Base-by-base conservation (phyloP, 2,329 filamentous ascomycete genomes). In the Penicillium sp. region DNA sequence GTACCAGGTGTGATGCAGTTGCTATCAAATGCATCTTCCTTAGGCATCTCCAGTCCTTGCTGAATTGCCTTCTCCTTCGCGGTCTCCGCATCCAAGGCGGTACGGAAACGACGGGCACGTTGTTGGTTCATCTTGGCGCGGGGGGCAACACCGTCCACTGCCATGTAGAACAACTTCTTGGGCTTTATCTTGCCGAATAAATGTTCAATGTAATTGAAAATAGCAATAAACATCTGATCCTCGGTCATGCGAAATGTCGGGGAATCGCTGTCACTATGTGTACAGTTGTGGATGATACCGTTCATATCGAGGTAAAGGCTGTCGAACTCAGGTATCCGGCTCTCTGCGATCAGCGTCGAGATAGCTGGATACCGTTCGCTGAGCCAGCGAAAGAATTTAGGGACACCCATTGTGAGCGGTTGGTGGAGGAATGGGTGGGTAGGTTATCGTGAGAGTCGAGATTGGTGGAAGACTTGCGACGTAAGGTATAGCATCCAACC, bases 81-180 rank as follows among this genome's bases (percentile, higher is more conserved):
- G 63, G 85, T 83, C 73, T 99, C 94, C 53, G 85, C 89, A 69
- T 99, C 95, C 47, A 97, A 80, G 39, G 94, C 94, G 22, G 94
- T 97, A 68, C 94, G 86, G 75, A 99, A 99, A 71, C 94, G 88
- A 68, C 94, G 88, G 53, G 94, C 89, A 65, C 94, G 90, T 78
- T 99, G 94, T 76, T 99, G 94, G 75, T 99, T 99, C 94, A 99
- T 99, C 82, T 99, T 99, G 65, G 94, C 94, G 67, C 94, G 89
- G 16, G 94, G 95, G 21, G 94, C 94, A 58, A 99, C 95, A 67
- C 94, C 94, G 69, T 99, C 94, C 61, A 99, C 94, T 47, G 94
- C 95, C 94, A 99, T 99, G 81, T 97, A 99, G 78, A 99, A 99
- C 34, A 99, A 84, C 80, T 97, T 88, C 77, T 96, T 93, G 11